Evolutionary conservation across 2,329 filamentous ascomycete genomes (phyloP).

Genomic region (Leptographium galeiforme): DNA sequence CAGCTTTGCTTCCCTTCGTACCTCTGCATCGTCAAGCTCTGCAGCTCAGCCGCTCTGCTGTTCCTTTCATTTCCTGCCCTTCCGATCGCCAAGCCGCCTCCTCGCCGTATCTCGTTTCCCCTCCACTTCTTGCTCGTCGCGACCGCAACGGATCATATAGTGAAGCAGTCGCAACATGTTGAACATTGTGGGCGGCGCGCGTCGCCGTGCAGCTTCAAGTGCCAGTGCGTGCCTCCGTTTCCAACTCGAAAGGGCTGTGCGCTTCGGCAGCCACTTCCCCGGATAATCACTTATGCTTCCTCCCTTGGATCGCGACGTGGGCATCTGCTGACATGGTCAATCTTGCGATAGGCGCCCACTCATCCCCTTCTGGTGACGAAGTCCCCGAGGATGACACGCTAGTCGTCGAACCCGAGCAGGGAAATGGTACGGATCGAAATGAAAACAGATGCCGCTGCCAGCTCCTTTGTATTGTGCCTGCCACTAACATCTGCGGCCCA

Average conservation of each 20-base stretch:
- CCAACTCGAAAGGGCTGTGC: no score
- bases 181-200: conserved; percentile 9
- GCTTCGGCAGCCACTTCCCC: no score
- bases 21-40: not conserved
- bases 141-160: not conserved
- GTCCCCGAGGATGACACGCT: conserved; percentile 58
- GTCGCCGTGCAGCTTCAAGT: conserved; percentile 21
- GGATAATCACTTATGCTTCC: no score
- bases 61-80: not conserved
- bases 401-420: conserved; percentile 81
- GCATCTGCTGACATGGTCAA: not conserved
- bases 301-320: no score
- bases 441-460: not conserved
- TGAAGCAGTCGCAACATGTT: conserved; percentile 4
- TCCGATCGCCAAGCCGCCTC: not conserved
- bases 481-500: conserved; percentile 21
- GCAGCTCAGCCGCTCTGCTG: not conserved
- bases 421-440: conserved; percentile 60
- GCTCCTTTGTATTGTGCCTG: not conserved
- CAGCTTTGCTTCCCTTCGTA: not conserved
- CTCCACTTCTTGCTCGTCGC: not conserved
- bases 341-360: conserved; percentile 6
- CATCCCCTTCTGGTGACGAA: conserved; percentile 43
- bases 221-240: conserved; percentile 17
- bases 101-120: not conserved